Evolutionary conservation across 148 eudicot genomes (phyloP).

Genomic region (Dysphania ambrosioides): DNA sequence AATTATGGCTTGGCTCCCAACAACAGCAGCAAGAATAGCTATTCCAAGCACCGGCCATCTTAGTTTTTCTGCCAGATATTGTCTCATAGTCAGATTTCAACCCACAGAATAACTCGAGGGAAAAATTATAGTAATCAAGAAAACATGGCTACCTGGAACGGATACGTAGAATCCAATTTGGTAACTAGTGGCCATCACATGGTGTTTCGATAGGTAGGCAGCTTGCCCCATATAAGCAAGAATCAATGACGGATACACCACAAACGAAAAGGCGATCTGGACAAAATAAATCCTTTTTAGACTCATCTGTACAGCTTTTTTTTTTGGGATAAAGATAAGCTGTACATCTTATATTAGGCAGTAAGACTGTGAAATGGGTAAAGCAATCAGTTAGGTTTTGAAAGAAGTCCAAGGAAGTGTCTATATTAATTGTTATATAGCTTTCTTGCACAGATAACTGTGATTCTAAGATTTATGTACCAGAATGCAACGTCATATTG

Average conservation of each 20-base stretch:
- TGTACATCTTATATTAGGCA: not conserved
- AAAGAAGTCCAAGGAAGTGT: not conserved
- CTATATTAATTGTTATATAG: not conserved
- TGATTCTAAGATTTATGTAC: not conserved
- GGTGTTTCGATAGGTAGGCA: constrained; percentile 86
- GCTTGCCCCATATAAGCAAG: constrained; percentile 99
- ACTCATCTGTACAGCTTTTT: not conserved
- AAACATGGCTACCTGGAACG: constrained; percentile 60
- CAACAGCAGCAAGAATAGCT: constrained; percentile 94
- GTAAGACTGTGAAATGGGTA: not conserved
- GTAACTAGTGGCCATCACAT: constrained; percentile 42
- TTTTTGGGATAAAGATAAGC: no score
- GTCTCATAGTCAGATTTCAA: not conserved
- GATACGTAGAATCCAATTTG: constrained; percentile 87
- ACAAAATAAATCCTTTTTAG: constrained; percentile 7
- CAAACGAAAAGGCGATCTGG: constrained; percentile 76
- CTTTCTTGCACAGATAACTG: not conserved
- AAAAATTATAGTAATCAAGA: not conserved
- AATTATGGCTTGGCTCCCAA: constrained; percentile 95
- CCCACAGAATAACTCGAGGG: not conserved
- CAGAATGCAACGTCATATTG: not conserved
- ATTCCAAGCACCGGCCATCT: constrained; percentile 91
- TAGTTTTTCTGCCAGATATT: constrained; percentile 47
- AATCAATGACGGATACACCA: constrained; percentile 86
- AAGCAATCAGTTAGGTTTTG: not conserved